Base-by-base conservation (phyloP, 192 early-diverging fungal species). In the Fimicolochytrium jonesii region DNA sequence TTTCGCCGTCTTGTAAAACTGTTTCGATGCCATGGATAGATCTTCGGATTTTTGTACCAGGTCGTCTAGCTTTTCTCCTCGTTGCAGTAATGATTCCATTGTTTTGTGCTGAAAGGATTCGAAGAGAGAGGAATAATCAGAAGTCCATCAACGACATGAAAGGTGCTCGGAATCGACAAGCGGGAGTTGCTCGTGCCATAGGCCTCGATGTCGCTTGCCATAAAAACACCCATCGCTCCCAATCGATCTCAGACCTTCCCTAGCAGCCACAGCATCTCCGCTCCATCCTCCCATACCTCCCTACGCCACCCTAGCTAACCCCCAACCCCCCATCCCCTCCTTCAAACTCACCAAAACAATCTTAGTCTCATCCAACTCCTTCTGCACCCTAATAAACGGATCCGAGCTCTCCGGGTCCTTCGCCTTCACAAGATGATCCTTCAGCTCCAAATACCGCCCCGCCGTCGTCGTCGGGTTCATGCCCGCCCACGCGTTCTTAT, bases 1-100 rank as follows among this genome's bases (percentile, higher is more conserved):
- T 76, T 93, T 94, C 3, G 95, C 94, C 1, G 91, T 89, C 80
- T 95, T 97, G 76, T 95, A 97, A 65, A 98, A 98, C 78, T 89
- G 82, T 78, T 96, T 95, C 30, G 88, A 89, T 73, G 92, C 89
- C n/a, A 71, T 80, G 28, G 92, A 95, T 57, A 98, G 79, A 9
- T 85, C 76, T 59, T 91, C 90, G 9, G 87, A 88, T 59, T 86
- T 74, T 46, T 89, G 84, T 2, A 98, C 90, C 32, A 98, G 77
- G 58, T 81, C 81, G 43, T 96, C 92, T 53, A 98, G 83, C 71
- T 90, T 91, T 69, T 91, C 91, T 9, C 90, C 91, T 56, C 95
- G 86, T 52, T 91, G 81, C 64, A 98, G 67, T 18, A 98, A 74
- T 26, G 84, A 83, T 57, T 96, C 91, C 68, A 98, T 98, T 0